Evolutionary conservation across 257 asterid genomes (phyloP), one percentile per base, ranked within the genome.

Genomic region (Solanum chiquidenum): DNA sequence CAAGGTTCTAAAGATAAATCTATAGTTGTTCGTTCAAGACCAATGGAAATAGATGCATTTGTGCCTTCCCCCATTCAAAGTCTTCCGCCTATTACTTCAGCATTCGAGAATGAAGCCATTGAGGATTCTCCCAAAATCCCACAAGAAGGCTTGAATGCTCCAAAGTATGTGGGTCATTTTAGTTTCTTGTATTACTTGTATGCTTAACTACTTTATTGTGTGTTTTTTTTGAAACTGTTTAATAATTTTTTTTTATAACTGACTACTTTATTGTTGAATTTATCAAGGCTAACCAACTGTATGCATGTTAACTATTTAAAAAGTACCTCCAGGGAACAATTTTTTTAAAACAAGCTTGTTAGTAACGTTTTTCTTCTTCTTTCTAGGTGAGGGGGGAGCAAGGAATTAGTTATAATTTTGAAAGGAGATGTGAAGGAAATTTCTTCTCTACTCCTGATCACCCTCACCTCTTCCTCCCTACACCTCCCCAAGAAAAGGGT

Each of bases 1-100:
- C 93, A 87, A 85, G 87, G 86, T 87, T 86, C 88, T 11, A 90
- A 90, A 76, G 94, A 91, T 66, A 87, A 86, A 73, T 52, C 88
- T 21, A 55, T 42, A 83, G 88, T 76, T 90, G 83, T 89, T 55
- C 88, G 72, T 82, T 84, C 68, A 46, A 90, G 83, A 88, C 69
- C 90, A 86, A 29, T 42, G 68, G 66, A 90, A 25, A 29, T 66
- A 14, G 86, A 49, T 87, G 88, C 73, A 84, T 83, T 55, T 25
- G 62, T 6, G 64, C 86, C 42, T 49, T 49, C 84, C 86, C 27
- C 86, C 35, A 60, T 83, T 72, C 88, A 87, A 66, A 82, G 23
- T 69, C 27, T 86, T 82, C 71, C 86, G 21, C 9, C 91, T 74
- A 49, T 72, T 46, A 58, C 34, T 69, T 60, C 88, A 38, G 83